Evolutionary conservation across 2,329 filamentous ascomycete species (phyloP), one percentile per base, ranked within the genome.

Genomic region (Xylariales sp.): DNA sequence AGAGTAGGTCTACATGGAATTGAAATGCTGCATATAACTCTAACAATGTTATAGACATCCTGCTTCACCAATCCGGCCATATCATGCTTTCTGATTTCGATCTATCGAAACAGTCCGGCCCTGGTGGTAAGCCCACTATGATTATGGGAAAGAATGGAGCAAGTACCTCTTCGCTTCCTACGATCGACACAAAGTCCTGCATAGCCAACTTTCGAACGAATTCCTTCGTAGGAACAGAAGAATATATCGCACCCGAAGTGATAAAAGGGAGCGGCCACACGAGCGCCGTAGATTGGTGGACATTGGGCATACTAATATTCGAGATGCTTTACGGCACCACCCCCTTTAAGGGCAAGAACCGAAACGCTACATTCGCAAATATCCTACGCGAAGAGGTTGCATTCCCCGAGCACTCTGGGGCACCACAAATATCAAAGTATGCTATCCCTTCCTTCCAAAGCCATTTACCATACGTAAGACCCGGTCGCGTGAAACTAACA

Each of bases 21-120:
- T 46, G 16, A 28, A 67, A 8, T 5, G 39, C 43, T 48, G 34
- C 2, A 9, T 45, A 12, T 58, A 10, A 5, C 48, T 45, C 83
- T 86, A 76, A 86, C 73, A 32, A 48, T 3, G 46, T 5, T 45
- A 6, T 73, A 97, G 94, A 99, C 76, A 99, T 99, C 72, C 86
- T 99, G 14, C 89, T 99, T 28, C 96, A 99, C 80, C 96, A 99
- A 80, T 98, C 96, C n/a, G 96, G 96, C 16, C 96, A 99, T 81
- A 99, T 99, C 75, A 99, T 99, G 96, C 87, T 99, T 79, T 98
- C 96, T 69, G 96, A 99, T 83, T 99, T 99, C 81, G 96, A 99
- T 81, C 83, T 99, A 69, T 97, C 94, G 9, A 99, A 99, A 81
- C 96, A 99, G 81, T 99, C 96, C 6, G 96, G 97, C 73, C 91